Base-by-base conservation (phyloP, 2,329 filamentous ascomycete genomes). In the Alternaria ethzedia region DNA sequence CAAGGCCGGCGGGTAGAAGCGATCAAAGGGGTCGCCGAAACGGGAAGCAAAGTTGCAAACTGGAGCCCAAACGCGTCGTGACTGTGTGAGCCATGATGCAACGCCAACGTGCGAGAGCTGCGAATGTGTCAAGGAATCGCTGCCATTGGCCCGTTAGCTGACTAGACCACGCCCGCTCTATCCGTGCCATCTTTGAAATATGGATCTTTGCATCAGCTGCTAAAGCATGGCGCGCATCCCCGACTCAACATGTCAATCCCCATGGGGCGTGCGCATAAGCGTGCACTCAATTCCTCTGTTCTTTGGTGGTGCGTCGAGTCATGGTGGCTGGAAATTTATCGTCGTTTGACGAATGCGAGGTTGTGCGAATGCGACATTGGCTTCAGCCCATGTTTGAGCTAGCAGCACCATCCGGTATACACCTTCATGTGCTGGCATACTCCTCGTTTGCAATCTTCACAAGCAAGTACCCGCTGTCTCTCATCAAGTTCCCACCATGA, bases 161-260 rank as follows among this genome's bases (percentile, higher is more conserved):
- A 23, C 26, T 25, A 59, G 43, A 54, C 44, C 26, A 63, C 43
- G 43, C 59, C 60, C 56, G 60, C 25, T 54, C 54, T 43, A 47
- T 49, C 49, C 47, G 56, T 17, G 23, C 23, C 44, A 30, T 50
- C 20, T 44, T 50, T 25, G 28, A 52, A 59, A 59, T 59, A 54
- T 49, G 46, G 21, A 54, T 36, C 47, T 41, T 26, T 30, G 49
- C 56, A 49, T 58, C 60, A 63, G 49, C 3, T 54, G 30, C 20
- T 36, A 15, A 17, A 26, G 28, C 23, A 15, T 21, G 15, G 49
- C 59, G 46, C 59, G 44, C 49, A 30, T 46, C 60, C 60, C 60
- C 60, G 50, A 36, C 60, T 55, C 60, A 52, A 59, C 54, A 43
- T 23, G 50, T 51, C 43, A 44, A 52, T 54, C 60, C 60, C 60